These are phyloP conservation scores for Pleurotus pulmonarius DNA, from an alignment of 768 basidiomycete genomes.

Conservation along the genomic window DNA sequence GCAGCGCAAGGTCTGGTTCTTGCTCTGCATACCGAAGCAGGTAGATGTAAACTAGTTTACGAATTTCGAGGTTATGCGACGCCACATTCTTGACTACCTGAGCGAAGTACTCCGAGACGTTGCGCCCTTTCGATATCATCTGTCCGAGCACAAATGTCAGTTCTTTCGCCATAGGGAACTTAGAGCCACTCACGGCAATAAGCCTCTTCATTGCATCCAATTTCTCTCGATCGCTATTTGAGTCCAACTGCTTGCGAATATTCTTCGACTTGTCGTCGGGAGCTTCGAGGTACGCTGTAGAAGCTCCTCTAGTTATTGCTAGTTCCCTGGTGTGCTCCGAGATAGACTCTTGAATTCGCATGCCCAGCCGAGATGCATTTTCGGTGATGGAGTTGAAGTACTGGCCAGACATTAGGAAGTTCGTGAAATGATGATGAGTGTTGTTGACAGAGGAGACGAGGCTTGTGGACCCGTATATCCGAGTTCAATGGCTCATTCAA, in stretches of 20 bases:
- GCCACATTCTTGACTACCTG: slow-evolving; percentile 98
- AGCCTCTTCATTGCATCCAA: slow-evolving; percentile 94
- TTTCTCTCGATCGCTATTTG: slow-evolving; percentile 84
- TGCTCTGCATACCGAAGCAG: slow-evolving; percentile 89
- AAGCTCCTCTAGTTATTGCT: slow-evolving; percentile 48
- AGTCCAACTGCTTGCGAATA: slow-evolving; percentile 84
- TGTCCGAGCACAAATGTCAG: slow-evolving; percentile 23
- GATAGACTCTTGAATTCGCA: slow-evolving; percentile 79
- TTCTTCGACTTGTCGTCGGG: slow-evolving; percentile 81
- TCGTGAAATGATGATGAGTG: too few species aligned
- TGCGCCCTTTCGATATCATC: slow-evolving; percentile 91
- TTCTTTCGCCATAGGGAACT: background rate
- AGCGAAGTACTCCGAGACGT: slow-evolving; percentile 92
- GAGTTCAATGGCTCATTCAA: too few species aligned
- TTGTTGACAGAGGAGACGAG: too few species aligned
- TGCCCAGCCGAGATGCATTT: slow-evolving; percentile 80
- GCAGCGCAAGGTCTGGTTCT: slow-evolving; percentile 90
- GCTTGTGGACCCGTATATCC: too few species aligned
- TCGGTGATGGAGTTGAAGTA: slow-evolving; percentile 61
- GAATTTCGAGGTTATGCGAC: slow-evolving; percentile 86
- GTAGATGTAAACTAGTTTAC: slow-evolving; percentile 98
- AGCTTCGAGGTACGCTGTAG: slow-evolving; percentile 60
- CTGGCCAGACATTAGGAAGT: slow-evolving; percentile 34
- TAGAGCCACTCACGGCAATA: slow-evolving; percentile 66
- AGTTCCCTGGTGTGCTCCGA: slow-evolving; percentile 80